Base-by-base conservation (phyloP, 2,329 filamentous ascomycete species). In the Paraphoma sp. region DNA sequence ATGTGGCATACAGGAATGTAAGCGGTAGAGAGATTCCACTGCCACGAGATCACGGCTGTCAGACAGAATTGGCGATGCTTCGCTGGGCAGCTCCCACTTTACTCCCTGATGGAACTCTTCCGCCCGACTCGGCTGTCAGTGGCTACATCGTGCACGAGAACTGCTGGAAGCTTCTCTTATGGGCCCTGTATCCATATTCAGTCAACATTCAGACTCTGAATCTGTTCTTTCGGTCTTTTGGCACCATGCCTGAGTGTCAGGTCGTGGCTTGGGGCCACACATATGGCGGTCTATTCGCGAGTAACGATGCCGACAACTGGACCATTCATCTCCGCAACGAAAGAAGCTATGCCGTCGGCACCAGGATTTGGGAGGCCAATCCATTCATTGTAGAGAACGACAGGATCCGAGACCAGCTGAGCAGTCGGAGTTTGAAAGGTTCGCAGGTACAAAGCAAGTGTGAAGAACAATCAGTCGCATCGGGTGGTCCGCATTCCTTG, bases 241-340 rank as follows among this genome's bases (percentile, higher is more conserved):
- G 54, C 10, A 42, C 45, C 11, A 40, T 38, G 31, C 31, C 46
- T 2, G 29, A 38, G n/a, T 17, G 31, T 12, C 46, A 48, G 10
- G 33, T 48, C 10, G 46, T 48, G n/a, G 51, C 51, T 28, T 57
- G 48, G 44, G 54, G 54, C 14, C 54, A 57, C 33, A 48, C 48
- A 10, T 57, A 49, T 53, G 49, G 31, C 16, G 49, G 45, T 7
- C 31, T 49, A 6, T 57, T 40, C 45, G 23, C 9, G 3, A 46
- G n/a, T 28, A 9, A 31, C 6, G 51, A 43, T 41, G 42, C 38
- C 17, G 41, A 40, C 10, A 18, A 18, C 30, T 48, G 5, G 48
- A 45, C 3, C 12, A 45, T 36, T 5, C 18, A 48, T 17, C 29
- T 53, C 36, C 11, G 18, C 23, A 23, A 23, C 23, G 23, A 23